Conservation (phyloP, 2,329 filamentous ascomycete genomes). For the Venturia effusa region DNA sequence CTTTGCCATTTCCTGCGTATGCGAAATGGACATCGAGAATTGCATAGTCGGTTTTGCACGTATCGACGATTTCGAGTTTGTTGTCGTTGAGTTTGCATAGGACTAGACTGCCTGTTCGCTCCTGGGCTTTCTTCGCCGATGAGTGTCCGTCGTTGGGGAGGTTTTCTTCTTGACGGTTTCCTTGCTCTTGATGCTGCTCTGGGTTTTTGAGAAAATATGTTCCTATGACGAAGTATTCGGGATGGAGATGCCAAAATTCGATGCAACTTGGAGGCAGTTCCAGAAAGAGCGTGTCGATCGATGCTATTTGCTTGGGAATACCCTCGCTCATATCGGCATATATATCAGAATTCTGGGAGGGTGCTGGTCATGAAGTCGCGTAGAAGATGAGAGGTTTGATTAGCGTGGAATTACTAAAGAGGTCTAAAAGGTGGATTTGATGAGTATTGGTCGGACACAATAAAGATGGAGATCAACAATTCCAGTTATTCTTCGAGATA, state of each 20-base stretch:
- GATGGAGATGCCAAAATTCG: conserved; percentile 56
- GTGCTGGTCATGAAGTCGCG: no score
- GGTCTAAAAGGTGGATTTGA: no score
- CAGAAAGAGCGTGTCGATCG: conserved; percentile 41
- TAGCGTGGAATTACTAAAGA: no score
- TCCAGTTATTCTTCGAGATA: no score
- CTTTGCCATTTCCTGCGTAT: conserved; percentile 31
- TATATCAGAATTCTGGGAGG: background rate
- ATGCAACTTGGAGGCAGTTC: conserved; percentile 67
- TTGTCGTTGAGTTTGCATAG: conserved; percentile 48
- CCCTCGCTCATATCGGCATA: background rate
- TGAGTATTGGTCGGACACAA: no score
- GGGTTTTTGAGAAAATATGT: conserved; percentile 65
- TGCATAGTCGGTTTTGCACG: conserved; percentile 50
- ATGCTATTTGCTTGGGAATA: conserved; percentile 19
- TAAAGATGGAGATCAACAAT: no score
- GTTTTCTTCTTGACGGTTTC: conserved; percentile 33
- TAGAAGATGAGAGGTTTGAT: no score
- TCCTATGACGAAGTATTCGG: conserved; percentile 63
- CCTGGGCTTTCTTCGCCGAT: conserved; percentile 24
- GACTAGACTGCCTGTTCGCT: conserved; percentile 59
- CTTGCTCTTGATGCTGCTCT: conserved; percentile 20
- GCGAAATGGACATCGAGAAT: conserved; percentile 78
- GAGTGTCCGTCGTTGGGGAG: background rate
- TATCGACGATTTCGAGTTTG: conserved; percentile 18